These are phyloP conservation scores for Magnusiomyces suaveolens DNA, from an alignment of 1,139 yeast species.

Conservation along the genomic window DNA sequence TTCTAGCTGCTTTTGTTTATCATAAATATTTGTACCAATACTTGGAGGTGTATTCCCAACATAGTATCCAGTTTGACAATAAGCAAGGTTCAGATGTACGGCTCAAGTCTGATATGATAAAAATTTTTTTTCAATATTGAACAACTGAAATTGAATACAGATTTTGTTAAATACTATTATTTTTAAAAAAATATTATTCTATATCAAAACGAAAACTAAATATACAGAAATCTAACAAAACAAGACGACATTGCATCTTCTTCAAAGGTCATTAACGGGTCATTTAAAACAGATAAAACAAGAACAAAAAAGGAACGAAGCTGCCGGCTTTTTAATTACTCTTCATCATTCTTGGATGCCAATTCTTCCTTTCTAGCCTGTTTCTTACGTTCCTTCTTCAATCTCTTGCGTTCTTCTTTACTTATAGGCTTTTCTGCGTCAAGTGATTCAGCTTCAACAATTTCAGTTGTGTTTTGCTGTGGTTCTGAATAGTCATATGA, in stretches of 20 bases:
- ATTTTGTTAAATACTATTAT: no score
- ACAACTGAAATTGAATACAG: background rate
- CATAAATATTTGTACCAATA: no score
- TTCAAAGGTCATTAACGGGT: background rate
- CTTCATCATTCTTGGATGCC: background rate
- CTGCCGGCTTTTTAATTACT: background rate
- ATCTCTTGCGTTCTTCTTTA: conserved; percentile 32
- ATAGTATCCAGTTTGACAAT: no score
- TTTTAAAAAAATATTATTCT: no score
- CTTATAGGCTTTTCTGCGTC: conserved; percentile 15
- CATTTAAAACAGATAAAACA: background rate
- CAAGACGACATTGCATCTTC: background rate
- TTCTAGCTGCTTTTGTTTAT: no score
- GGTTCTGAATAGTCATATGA: conserved; percentile 9
- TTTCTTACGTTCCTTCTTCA: conserved; percentile 34
- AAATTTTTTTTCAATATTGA: no score
- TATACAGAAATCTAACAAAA: background rate
- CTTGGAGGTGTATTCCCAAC: no score
- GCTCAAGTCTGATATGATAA: no score
- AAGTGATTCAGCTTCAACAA: conserved; percentile 4
- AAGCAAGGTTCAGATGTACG: no score
- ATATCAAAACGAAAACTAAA: no score
- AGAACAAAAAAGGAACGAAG: no score
- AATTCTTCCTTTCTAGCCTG: background rate
- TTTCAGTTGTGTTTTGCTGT: conserved; percentile 6